Base-by-base conservation (phyloP, 2,329 filamentous ascomycete genomes). In the Claviceps africana region DNA sequence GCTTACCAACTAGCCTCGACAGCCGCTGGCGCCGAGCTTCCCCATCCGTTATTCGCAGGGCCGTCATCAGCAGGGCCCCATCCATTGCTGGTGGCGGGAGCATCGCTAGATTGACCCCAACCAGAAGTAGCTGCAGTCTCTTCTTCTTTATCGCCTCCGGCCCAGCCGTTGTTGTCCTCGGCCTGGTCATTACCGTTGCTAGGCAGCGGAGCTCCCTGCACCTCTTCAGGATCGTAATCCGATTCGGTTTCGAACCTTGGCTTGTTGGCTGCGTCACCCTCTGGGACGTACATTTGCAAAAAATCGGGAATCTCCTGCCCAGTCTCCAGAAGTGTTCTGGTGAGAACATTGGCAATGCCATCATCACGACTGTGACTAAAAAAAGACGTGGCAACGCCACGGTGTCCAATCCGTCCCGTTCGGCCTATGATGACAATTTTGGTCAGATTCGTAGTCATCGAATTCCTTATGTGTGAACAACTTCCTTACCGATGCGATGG, bases 361-460 rank as follows among this genome's bases (percentile, higher is more conserved):
- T 85, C 79, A 60, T 97, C 86, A 1, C 77, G 72, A 1, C 90
- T 83, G 11, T 49, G 52, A 28, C 83, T 88, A 73, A 85, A 97
- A 71, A 98, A 91, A 0, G 91, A 95, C 0, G 86, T 91, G 0
- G 93, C 90, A 5, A 89, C 71, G 19, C 93, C 93, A 45, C 78
- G 76, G 59, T 95, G 86, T 2, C 93, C 93, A 62, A 96, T 96
- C 51, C 93, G 88, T 51, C 87, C 93, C 59, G 93, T 98, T 55
- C 93, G 90, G 56, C 93, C 85, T 88, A 21, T 25, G 9, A 28
- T n/a, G 13, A 28, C 13, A 48, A 17, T 19, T 39, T 28, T 22
- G 10, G 21, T 53, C 28, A 47, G 37, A 31, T 15, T 31, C 31
- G 10, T 47, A 7, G 17, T n/a, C 22, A 39, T 35, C 1, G 17